Percentiles rank a stretch among this genome's conserved stretches.
These are phyloP conservation scores for Ogataea trehaloabstinens DNA, from an alignment of 805 yeast genomes.

Conservation along the genomic window DNA sequence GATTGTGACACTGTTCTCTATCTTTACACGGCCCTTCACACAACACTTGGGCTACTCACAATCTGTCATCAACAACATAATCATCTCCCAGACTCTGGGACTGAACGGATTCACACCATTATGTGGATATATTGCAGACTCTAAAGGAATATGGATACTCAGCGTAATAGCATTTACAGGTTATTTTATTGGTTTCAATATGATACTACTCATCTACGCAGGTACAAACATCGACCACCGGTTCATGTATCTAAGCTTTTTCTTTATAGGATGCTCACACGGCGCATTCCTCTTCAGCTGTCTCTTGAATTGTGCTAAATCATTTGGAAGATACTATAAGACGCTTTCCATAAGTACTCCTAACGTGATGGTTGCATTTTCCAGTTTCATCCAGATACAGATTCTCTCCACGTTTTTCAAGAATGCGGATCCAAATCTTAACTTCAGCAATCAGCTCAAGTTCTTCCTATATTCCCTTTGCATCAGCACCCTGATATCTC, in stretches of 20 bases:
- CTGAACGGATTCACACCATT: constrained; percentile 80
- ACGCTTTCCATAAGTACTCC: constrained; percentile 86
- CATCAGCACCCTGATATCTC: constrained; percentile 18
- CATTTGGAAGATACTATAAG: constrained; percentile 62
- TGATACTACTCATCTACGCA: constrained; percentile 40
- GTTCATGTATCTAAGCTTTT: constrained; percentile 48
- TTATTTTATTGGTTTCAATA: constrained; percentile 64
- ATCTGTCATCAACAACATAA: constrained; percentile 63
- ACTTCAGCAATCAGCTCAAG: constrained; percentile 20
- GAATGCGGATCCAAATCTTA: constrained; percentile 14
- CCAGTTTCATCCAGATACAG: constrained; percentile 30
- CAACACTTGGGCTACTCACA: constrained; percentile 57
- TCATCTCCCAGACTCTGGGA: constrained; percentile 74
- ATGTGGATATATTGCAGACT: constrained; percentile 78
- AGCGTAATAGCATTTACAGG: constrained; percentile 59
- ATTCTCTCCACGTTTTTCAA: constrained; percentile 20
- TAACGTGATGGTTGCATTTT: constrained; percentile 38
- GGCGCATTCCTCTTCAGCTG: constrained; percentile 67
- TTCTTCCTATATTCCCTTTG: constrained; percentile 23
- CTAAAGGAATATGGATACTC: constrained; percentile 71
- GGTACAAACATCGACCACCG: constrained; percentile 29
- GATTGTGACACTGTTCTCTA: constrained; percentile 39
- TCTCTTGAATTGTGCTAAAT: constrained; percentile 74
- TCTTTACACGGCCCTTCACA: constrained; percentile 72
- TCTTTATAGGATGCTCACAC: constrained; percentile 67